Evolutionary conservation across 352 stramenopile genomes (phyloP).

Genomic region (Phytophthora foliorum): DNA sequence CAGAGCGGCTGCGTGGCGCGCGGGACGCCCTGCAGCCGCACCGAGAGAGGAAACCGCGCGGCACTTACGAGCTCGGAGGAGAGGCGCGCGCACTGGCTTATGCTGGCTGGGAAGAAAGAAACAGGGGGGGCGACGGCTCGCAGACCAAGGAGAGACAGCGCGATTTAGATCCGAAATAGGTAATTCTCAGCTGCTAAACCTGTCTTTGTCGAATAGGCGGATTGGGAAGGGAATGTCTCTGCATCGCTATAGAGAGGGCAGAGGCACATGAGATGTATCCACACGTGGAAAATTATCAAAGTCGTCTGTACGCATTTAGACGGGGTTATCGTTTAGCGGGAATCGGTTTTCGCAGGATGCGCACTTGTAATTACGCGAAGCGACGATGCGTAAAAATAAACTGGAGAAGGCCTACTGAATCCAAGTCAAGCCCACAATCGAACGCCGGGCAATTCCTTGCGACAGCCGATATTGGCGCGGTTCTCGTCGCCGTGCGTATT

Average conservation of each 20-base stretch:
- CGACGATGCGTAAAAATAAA: conserved; percentile 42
- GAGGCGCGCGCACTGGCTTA: conserved; percentile 40
- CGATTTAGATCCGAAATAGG: conserved; percentile 37
- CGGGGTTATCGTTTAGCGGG: not conserved
- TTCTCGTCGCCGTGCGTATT: conserved; percentile 11
- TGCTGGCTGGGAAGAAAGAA: conserved; percentile 52
- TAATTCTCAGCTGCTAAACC: conserved; percentile 18
- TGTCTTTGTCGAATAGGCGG: not conserved
- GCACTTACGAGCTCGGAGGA: conserved; percentile 42
- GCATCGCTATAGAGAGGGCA: not conserved
- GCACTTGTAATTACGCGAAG: conserved; percentile 34
- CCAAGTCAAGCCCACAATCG: conserved; percentile 28
- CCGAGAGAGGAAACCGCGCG: not conserved
- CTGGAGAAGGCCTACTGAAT: conserved; percentile 24
- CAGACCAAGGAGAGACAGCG: conserved; percentile 40
- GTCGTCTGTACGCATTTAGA: no score
- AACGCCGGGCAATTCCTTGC: conserved; percentile 20
- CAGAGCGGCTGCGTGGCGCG: not conserved
- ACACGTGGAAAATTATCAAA: no score
- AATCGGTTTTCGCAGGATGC: not conserved
- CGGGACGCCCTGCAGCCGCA: conserved; percentile 1
- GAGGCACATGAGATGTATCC: not conserved
- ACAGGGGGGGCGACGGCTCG: conserved; percentile 45
- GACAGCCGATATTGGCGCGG: conserved; percentile 22
- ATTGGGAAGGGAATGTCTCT: no score